Evolutionary conservation across 129 eudicot species (phyloP), one percentile per base, ranked within the genome.

Genomic region (Flaveria sonorensis): DNA sequence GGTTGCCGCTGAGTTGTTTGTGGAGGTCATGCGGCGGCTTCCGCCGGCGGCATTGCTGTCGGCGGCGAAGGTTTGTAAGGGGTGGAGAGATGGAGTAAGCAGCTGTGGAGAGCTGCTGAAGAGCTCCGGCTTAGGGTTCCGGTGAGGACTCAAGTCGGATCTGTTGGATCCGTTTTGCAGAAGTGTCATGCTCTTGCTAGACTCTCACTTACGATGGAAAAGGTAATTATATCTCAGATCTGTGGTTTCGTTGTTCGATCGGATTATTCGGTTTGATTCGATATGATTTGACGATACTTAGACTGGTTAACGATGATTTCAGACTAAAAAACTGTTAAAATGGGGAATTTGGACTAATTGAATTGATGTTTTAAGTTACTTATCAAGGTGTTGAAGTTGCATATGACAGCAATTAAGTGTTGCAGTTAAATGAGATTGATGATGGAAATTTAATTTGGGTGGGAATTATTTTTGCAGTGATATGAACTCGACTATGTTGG

Each of bases 401-500:
- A 26, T 10, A 7, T 56, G 28, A 1, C 62, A 57, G 7, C 26
- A 43, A 16, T 20, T 6, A 43, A 48, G 21, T 23, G 3, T 51
- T 11, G 43, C 40, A 0, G 40, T 36, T 36, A 6, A 36, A 4
- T 6, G 40, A 36, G 7, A 36, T 36, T 36, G 13, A 18, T 69
- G 73, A 6, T 23, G 56, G 63, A 46, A 67, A 10, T 74, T 64
- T 66, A 16, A 28, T 36, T 30, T 39, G 68, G 71, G 50, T 28
- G 77, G 24, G 24, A 21, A 6, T 81, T 85, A 36, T 55, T 57
- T 76, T 81, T 86, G 88, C 94, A 95, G 99, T 79, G 94, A 95
- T 56, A 81, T 92, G 86, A 96, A 95, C 84, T 86, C 97, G 15
- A 95, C 97, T 18, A 83, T 89, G 87, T 71, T 95, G 81, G 99